phyloP scores from a whole-genome alignment of 768 basidiomycete genomes.

The Lentinula lateritia region DNA sequence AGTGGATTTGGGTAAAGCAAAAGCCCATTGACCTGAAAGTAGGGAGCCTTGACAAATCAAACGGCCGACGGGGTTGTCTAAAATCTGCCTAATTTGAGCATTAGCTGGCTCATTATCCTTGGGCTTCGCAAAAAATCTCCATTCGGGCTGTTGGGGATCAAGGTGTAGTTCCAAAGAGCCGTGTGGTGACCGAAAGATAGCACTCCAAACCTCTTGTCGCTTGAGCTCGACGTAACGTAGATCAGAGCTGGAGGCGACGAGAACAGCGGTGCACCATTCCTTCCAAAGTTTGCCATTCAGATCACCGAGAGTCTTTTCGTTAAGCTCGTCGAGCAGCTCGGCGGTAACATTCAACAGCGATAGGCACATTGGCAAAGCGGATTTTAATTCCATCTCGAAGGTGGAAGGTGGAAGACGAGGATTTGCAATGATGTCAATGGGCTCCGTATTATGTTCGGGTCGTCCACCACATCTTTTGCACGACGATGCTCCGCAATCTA shows the following conservation, averaged over 20 bases:
- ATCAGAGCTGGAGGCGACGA: conserved; percentile 52
- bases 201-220: conserved; percentile 86
- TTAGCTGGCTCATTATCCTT: conserved; percentile 66
- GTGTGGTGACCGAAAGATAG: conserved; percentile 64
- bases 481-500: conserved; percentile 71
- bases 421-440: conserved; percentile 44
- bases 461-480: conserved; percentile 87
- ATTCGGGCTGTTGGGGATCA: conserved; percentile 74
- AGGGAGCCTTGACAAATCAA: conserved; percentile 51
- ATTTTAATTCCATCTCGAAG: conserved; percentile 76
- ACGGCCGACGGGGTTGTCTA: conserved; percentile 75
- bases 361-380: conserved; percentile 83
- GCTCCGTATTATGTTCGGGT: conserved; percentile 75
- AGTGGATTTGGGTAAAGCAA: conserved; percentile 62
- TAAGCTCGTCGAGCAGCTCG: conserved; percentile 47
- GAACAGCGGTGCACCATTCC: conserved; percentile 63
- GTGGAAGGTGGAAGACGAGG: conserved; percentile 65
- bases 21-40: conserved; percentile 73
- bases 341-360: conserved; percentile 45
- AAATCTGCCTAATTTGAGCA: conserved; percentile 67
- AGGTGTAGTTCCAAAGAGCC: conserved; percentile 74
- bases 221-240: conserved; percentile 82
- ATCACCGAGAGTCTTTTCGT: conserved; percentile 26
- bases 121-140: conserved; percentile 78
- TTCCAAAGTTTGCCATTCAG: conserved; percentile 59